Evolutionary conservation across 2,329 filamentous ascomycete genomes (phyloP).

Genomic region (Pseudocercospora macadamiae): DNA sequence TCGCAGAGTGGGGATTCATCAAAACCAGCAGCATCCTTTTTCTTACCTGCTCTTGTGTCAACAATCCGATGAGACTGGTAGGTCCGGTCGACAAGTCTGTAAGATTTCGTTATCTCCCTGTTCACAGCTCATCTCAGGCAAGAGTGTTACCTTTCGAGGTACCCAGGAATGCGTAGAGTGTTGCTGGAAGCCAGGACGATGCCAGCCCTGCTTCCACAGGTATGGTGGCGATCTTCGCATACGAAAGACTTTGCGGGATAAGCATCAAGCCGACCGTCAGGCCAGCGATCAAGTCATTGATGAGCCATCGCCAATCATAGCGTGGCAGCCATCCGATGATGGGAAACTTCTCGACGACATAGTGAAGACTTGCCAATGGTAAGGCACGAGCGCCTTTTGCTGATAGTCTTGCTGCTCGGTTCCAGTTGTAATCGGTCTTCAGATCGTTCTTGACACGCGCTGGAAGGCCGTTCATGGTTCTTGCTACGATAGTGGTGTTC

Average conservation of each 20-base stretch:
- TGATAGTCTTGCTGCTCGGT: slow-evolving; percentile 35
- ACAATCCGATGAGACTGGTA: slow-evolving; percentile 65
- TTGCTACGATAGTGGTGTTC: neutral
- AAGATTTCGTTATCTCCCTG: slow-evolving; percentile 15
- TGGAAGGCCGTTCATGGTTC: neutral
- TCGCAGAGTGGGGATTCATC: too few relatives aligned
- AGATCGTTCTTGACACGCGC: slow-evolving; percentile 20
- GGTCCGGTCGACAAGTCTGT: slow-evolving; percentile 65
- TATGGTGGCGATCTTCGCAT: slow-evolving; percentile 64
- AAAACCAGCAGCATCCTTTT: too few relatives aligned
- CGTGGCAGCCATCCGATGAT: slow-evolving; percentile 65
- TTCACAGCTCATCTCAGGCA: too few relatives aligned
- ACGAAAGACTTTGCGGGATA: slow-evolving; percentile 65
- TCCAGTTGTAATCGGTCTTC: slow-evolving; percentile 32
- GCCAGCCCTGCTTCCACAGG: slow-evolving; percentile 64
- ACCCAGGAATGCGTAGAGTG: slow-evolving; percentile 63
- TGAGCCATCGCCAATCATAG: slow-evolving; percentile 63
- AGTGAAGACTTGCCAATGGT: slow-evolving; percentile 58
- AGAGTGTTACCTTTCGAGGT: slow-evolving; percentile 59
- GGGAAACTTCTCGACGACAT: slow-evolving; percentile 63
- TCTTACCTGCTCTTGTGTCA: slow-evolving; percentile 66
- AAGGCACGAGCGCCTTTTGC: slow-evolving; percentile 44
- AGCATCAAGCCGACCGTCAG: slow-evolving; percentile 57
- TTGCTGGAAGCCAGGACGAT: slow-evolving; percentile 62
- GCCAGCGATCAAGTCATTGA: slow-evolving; percentile 65